Base-by-base conservation (phyloP, 345 rosid species). In the Ceriops decandra region DNA sequence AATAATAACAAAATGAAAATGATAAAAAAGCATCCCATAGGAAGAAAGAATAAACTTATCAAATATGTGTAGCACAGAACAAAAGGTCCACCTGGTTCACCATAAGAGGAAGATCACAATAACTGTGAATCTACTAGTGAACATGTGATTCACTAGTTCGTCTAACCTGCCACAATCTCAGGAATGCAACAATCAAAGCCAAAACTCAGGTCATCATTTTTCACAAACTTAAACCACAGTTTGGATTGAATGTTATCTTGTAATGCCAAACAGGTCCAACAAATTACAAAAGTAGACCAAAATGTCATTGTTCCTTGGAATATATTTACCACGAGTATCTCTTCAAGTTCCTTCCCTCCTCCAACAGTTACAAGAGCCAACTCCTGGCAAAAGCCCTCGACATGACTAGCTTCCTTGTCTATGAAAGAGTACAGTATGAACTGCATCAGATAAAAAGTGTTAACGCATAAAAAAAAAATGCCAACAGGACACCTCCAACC, bases 141-240 rank as follows among this genome's bases (percentile, higher is more conserved):
- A 90, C 97, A 90, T 88, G 76, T 88, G 96, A 88, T 89, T 91
- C 72, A 91, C 97, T 91, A 26, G 95, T 91, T 58, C 97, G 95
- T 74, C 99, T 74, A 80, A 95, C 96, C 96, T 95, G 99, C 85
- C 89, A 91, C 82, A 87, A 86, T 92, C 97, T 89, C 95, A 89
- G 79, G 75, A 86, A 76, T 42, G 49, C 76, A 79, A 81, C 83
- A 85, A 84, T 87, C 96, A 89, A 85, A 86, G 76, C 83, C 87
- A 84, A 13, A 81, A 79, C 83, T 85, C 84, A 81, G 84, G 77
- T 67, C 85, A 81, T 72, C 5, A 46, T 71, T 69, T 69, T 65
- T 66, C 71, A 62, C 17, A 68, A 72, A 63, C 53, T 68, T 33
- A 36, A 72, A 66, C 49, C 42, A 61, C 30, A 57, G 5, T 46